These are phyloP conservation scores for Lizonia empirigonia DNA, from an alignment of 2,329 filamentous ascomycete species.

Conservation along the genomic window DNA sequence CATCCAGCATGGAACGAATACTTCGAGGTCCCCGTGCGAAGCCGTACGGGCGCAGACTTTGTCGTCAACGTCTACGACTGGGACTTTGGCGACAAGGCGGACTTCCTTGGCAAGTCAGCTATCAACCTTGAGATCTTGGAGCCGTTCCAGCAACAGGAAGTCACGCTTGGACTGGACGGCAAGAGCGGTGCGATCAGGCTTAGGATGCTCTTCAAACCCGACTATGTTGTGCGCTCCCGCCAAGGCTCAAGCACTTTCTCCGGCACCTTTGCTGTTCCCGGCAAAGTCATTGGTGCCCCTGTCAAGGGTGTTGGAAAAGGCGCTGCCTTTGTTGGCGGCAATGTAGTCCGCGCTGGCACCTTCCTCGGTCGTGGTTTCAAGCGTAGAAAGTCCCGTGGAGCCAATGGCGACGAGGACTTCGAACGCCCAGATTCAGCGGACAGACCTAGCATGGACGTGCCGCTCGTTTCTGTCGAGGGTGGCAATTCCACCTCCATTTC, in stretches of 20 bases:
- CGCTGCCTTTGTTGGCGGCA: slow-evolving; percentile 71
- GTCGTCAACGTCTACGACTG: slow-evolving; percentile 87
- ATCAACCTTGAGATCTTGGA: slow-evolving; percentile 82
- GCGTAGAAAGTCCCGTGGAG: slow-evolving; percentile 66
- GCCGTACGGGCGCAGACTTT: slow-evolving; percentile 84
- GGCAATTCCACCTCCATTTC: slow-evolving; percentile 19
- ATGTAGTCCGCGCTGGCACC: slow-evolving; percentile 85
- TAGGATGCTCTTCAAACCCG: slow-evolving; percentile 87
- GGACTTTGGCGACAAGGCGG: slow-evolving; percentile 94
- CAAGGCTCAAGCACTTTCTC: slow-evolving; percentile 93
- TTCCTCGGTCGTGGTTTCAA: slow-evolving; percentile 88
- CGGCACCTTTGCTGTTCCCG: slow-evolving; percentile 84
- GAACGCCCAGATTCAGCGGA: slow-evolving; percentile 53
- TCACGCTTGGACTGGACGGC: slow-evolving; percentile 77
- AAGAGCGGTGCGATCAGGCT: slow-evolving; percentile 85
- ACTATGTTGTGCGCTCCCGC: slow-evolving; percentile 83
- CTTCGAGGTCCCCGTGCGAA: slow-evolving; percentile 83
- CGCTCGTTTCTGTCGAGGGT: slow-evolving; percentile 42
- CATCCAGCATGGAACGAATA: slow-evolving; percentile 95
- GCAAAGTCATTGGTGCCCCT: slow-evolving; percentile 92
- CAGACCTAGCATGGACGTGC: slow-evolving; percentile 37
- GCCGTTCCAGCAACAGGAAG: slow-evolving; percentile 81
- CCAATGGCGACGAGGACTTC: slow-evolving; percentile 47
- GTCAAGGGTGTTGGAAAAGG: slow-evolving; percentile 89
- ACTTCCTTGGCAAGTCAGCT: slow-evolving; percentile 77